Conservation (phyloP, 371 early-diverging fungal species). For the Coemansia sp. region DNA sequence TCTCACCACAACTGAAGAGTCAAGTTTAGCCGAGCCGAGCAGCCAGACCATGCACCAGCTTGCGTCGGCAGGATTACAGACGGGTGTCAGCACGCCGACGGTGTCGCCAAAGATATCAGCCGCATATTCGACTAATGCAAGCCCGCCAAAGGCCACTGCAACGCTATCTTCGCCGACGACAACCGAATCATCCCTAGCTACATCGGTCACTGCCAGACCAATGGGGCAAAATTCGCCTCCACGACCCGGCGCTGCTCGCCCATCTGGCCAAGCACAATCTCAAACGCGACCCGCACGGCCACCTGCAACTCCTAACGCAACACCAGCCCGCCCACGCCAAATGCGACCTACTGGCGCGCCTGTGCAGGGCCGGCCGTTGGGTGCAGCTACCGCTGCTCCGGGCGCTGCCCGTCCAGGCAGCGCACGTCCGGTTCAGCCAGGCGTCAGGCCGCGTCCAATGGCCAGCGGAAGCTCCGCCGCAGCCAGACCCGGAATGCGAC, state of each 20-base stretch:
- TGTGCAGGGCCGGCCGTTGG: slow-evolving; percentile 6
- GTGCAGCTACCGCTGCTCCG: not conserved
- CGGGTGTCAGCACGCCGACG: no score
- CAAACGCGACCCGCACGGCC: slow-evolving; percentile 2
- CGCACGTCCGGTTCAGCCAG: slow-evolving; percentile 2
- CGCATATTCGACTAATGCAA: not conserved
- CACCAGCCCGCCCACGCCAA: slow-evolving; percentile 9
- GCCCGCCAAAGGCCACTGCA: not conserved
- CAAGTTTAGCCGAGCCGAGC: no score
- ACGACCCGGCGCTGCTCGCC: slow-evolving; percentile 4
- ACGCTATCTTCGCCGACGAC: not conserved
- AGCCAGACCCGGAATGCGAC: slow-evolving; percentile 14
- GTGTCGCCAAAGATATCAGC: no score
- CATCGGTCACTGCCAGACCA: not conserved
- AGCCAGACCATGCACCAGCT: no score
- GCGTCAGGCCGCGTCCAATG: slow-evolving; percentile 23
- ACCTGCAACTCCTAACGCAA: not conserved
- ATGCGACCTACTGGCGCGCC: slow-evolving; percentile 5
- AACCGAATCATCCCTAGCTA: not conserved
- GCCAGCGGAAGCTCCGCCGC: not conserved
- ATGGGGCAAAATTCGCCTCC: not conserved
- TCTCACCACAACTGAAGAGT: not conserved
- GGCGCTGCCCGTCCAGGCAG: not conserved
- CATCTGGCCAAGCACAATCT: not conserved
- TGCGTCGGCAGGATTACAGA: no score